These are phyloP conservation scores for Alnus glutinosa DNA, from an alignment of 306 rosid species.

Conservation along the genomic window DNA sequence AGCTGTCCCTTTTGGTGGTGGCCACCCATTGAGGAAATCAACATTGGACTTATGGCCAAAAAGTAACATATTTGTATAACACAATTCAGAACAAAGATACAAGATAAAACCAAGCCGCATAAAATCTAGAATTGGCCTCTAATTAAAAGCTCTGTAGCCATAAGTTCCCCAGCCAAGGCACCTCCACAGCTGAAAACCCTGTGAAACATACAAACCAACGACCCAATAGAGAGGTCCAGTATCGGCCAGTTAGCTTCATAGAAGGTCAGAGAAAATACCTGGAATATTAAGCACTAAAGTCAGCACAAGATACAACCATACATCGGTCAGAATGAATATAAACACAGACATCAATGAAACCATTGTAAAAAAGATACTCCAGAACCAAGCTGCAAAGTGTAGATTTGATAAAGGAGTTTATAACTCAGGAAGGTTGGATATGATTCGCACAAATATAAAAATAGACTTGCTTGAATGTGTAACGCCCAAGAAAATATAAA, in stretches of 20 bases:
- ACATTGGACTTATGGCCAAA: conserved; percentile 8
- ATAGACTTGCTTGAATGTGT: not conserved
- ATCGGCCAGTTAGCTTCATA: conserved; percentile 84
- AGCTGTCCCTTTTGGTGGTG: conserved; percentile 16
- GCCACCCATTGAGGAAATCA: conserved; percentile 7
- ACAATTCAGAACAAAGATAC: conserved; percentile 21
- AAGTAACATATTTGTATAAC: conserved; percentile 7
- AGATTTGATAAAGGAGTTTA: not conserved
- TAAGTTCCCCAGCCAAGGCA: conserved; percentile 38
- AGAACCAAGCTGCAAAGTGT: not conserved
- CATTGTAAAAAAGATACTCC: not conserved
- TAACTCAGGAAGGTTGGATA: not conserved
- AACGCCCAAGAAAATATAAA: too few relatives aligned
- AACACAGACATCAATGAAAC: conserved; percentile 16
- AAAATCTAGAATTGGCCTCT: conserved; percentile 36
- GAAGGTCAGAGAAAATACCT: conserved; percentile 99
- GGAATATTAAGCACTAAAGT: conserved; percentile 80
- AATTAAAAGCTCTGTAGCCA: conserved; percentile 39
- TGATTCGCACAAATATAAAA: not conserved
- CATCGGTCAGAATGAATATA: not conserved
- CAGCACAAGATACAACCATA: conserved; percentile 41
- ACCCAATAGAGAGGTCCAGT: conserved; percentile 80
- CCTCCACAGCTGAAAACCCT: conserved; percentile 59
- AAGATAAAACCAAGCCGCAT: conserved; percentile 27
- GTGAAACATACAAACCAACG: conserved; percentile 84